A percentile compares a stretch with the other conserved stretches of the same genome.
phyloP scores from a whole-genome alignment of 2,329 filamentous ascomycete genomes.

The Cladorrhinum sp. region DNA sequence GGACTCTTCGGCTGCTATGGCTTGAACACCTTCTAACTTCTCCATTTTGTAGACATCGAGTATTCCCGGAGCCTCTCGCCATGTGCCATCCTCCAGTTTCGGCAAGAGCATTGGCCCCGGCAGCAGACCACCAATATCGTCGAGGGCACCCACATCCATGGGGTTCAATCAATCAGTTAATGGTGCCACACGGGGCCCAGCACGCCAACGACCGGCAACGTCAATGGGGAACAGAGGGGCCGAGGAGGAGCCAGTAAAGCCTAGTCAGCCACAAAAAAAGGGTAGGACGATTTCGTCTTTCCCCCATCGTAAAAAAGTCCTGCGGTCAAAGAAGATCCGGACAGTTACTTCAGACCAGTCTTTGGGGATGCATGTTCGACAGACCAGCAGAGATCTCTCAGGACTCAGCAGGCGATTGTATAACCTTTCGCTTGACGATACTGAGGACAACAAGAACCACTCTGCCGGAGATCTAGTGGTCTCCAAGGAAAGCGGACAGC shows the following conservation, averaged over 20 bases:
- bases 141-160: slow-evolving; percentile 52
- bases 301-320: slow-evolving; percentile 15
- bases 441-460: slow-evolving; percentile 15
- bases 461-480: slow-evolving; percentile 47
- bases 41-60: slow-evolving; percentile 18
- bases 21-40: not conserved
- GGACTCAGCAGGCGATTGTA: slow-evolving; percentile 32
- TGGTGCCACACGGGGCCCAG: slow-evolving; percentile 40
- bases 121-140: slow-evolving; percentile 42
- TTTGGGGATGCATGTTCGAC: slow-evolving; percentile 18
- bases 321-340: slow-evolving; percentile 10
- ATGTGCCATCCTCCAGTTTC: slow-evolving; percentile 47
- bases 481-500: slow-evolving; percentile 31
- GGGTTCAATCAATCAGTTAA: slow-evolving; percentile 46
- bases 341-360: slow-evolving; percentile 28
- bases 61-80: slow-evolving; percentile 37
- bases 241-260: slow-evolving; percentile 28
- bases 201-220: slow-evolving; percentile 41
- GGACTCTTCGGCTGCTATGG: not conserved
- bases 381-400: slow-evolving; percentile 45
- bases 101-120: slow-evolving; percentile 56
- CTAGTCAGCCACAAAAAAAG: slow-evolving; percentile 32
- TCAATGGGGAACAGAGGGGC: slow-evolving; percentile 36
- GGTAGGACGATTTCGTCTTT: slow-evolving; percentile 36
- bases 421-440: slow-evolving; percentile 40